A percentile compares a stretch with the other conserved stretches of the same genome.
Evolutionary conservation across 352 stramenopile species (phyloP).

Genomic region (Phytophthora quininea): DNA sequence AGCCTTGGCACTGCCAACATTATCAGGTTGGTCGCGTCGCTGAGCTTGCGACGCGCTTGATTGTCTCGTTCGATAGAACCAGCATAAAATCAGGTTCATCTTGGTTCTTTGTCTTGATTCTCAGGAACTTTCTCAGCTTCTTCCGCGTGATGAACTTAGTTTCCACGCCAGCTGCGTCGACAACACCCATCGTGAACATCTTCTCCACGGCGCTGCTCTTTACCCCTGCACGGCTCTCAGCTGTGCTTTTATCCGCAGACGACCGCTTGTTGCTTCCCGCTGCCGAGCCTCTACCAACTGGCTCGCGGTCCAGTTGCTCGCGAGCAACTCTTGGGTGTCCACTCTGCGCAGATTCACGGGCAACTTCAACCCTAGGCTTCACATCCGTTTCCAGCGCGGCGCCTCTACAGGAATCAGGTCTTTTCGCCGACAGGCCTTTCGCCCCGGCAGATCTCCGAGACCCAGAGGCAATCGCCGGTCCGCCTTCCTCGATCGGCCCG

Average conservation of each 20-base stretch:
- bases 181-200: slow-evolving; percentile 14
- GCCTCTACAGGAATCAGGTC: slow-evolving; percentile 14
- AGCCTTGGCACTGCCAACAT: slow-evolving; percentile 12
- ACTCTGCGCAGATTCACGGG: slow-evolving; percentile 1
- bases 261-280: background rate
- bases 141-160: slow-evolving; percentile 28
- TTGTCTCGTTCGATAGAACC: slow-evolving; percentile 17
- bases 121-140: slow-evolving; percentile 23
- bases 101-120: slow-evolving; percentile 8
- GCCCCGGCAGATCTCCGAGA: slow-evolving; percentile 14
- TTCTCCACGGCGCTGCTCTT: slow-evolving; percentile 13
- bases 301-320: slow-evolving; percentile 3
- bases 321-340: slow-evolving; percentile 1
- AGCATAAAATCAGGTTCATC: slow-evolving; percentile 23
- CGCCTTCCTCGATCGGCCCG: slow-evolving; percentile 10
- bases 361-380: slow-evolving; percentile 1
- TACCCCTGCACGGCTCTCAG: slow-evolving; percentile 2
- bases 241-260: background rate
- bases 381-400: slow-evolving; percentile 23
- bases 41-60: slow-evolving; percentile 4
- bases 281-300: background rate
- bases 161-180: slow-evolving; percentile 5
- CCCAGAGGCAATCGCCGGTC: slow-evolving; percentile 8
- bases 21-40: slow-evolving; percentile 7
- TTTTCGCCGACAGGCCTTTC: slow-evolving; percentile 21